A percentile compares a stretch with the other conserved stretches of the same genome.
Evolutionary conservation across 2,329 filamentous ascomycete genomes (phyloP).

Genomic region (Penicillium palitans): DNA sequence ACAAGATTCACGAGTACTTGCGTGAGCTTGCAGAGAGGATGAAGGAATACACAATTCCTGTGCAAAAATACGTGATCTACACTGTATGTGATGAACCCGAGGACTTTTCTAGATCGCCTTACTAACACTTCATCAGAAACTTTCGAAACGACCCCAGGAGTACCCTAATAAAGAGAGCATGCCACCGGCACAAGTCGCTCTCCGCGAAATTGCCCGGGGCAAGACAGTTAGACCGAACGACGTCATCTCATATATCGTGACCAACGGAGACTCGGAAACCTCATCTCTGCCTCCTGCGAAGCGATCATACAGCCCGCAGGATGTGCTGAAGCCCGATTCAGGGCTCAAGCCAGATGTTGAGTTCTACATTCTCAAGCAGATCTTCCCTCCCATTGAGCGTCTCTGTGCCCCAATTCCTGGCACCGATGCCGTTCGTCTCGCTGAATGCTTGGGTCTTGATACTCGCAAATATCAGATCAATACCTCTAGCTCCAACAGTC

Average conservation of each 20-base stretch:
- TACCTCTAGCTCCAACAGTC: constrained; percentile 55
- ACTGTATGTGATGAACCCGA: constrained; percentile 54
- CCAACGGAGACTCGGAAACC: constrained; percentile 63
- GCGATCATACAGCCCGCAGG: constrained; percentile 82
- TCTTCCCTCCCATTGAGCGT: constrained; percentile 95
- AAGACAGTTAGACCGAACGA: constrained; percentile 90
- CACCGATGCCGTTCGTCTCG: constrained; percentile 84
- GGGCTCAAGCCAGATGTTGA: constrained; percentile 86
- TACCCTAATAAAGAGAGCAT: constrained; percentile 94
- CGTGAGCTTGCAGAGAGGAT: constrained; percentile 82
- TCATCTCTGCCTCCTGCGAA: constrained; percentile 68
- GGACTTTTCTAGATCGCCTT: neutral
- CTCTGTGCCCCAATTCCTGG: constrained; percentile 93
- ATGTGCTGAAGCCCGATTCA: constrained; percentile 75
- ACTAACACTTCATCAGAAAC: constrained; percentile 57
- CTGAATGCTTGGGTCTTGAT: constrained; percentile 91
- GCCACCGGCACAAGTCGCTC: constrained; percentile 94
- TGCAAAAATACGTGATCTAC: constrained; percentile 93
- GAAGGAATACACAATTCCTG: constrained; percentile 73
- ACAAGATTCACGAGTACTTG: constrained; percentile 90
- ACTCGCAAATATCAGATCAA: constrained; percentile 79
- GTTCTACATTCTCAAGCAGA: constrained; percentile 97
- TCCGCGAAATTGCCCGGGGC: constrained; percentile 81
- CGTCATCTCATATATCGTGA: constrained; percentile 95
- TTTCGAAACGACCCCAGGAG: constrained; percentile 88